Conservation (phyloP, 176 grass and related monocot genomes). For the Raddia distichophylla region DNA sequence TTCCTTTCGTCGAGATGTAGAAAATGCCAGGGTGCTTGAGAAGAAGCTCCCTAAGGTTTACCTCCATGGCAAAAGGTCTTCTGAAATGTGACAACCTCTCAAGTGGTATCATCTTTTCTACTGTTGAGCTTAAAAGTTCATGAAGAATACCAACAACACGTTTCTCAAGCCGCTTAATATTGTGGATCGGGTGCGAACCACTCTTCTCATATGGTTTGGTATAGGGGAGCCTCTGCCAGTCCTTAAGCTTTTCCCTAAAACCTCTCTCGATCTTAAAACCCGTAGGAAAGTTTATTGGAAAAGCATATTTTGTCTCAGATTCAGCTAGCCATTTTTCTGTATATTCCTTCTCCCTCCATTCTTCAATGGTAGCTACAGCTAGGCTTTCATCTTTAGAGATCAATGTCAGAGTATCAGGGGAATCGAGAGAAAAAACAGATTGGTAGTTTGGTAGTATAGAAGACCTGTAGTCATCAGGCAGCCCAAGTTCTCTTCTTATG, state of each 20-base stretch:
- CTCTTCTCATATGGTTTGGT: constrained; percentile 62
- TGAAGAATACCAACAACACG: constrained; percentile 62
- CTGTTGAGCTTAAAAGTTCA: constrained; percentile 56
- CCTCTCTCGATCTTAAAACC: constrained; percentile 67
- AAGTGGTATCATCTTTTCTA: constrained; percentile 60
- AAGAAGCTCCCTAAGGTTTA: constrained; percentile 63
- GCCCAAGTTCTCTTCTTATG: constrained; percentile 56
- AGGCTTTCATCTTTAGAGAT: constrained; percentile 44
- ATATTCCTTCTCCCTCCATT: constrained; percentile 68
- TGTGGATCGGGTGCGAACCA: constrained; percentile 29
- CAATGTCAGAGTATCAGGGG: constrained; percentile 50
- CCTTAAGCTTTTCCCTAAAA: constrained; percentile 54
- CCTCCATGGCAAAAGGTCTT: constrained; percentile 55
- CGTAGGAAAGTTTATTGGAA: constrained; percentile 57
- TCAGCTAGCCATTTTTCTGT: constrained; percentile 65
- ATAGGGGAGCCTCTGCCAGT: constrained; percentile 71
- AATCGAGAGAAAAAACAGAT: constrained; percentile 40
- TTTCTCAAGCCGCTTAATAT: constrained; percentile 49
- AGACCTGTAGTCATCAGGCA: constrained; percentile 59
- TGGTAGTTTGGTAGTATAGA: constrained; percentile 51
- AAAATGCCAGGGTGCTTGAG: constrained; percentile 74
- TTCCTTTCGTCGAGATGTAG: constrained; percentile 74
- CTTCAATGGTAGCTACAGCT: constrained; percentile 57
- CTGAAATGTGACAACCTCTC: constrained; percentile 63
- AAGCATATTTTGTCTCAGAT: constrained; percentile 63